Evolutionary conservation across 768 basidiomycete genomes (phyloP).

Genomic region (Kwoniella shandongensis): DNA sequence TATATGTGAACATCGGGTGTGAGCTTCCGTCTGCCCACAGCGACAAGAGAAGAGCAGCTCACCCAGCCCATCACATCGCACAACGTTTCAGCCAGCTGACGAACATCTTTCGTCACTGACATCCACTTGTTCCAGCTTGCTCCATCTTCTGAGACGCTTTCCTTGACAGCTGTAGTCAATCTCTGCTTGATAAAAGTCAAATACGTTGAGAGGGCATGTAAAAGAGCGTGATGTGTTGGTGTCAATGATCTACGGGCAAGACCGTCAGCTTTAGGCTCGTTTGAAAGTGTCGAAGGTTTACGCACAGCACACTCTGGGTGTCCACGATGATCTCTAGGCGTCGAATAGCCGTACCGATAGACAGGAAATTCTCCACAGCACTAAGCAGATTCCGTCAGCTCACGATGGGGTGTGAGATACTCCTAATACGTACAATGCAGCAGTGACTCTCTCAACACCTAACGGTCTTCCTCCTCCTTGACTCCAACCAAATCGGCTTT

Average conservation of each 20-base stretch:
- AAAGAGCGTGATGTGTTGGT: conserved; percentile 43
- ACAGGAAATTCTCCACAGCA: conserved; percentile 22
- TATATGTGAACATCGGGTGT: not conserved
- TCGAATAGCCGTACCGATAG: conserved; percentile 34
- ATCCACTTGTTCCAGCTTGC: conserved; percentile 28
- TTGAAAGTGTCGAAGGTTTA: no score
- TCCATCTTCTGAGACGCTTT: conserved; percentile 5
- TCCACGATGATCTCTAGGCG: conserved; percentile 39
- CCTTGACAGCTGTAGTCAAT: conserved; percentile 21
- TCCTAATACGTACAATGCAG: conserved; percentile 21
- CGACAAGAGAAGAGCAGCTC: not conserved
- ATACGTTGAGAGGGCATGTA: conserved; percentile 37
- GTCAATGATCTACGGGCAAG: conserved; percentile 28
- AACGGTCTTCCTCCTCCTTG: conserved; percentile 9
- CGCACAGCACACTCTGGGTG: conserved; percentile 26
- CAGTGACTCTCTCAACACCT: conserved; percentile 20
- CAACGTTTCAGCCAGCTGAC: conserved; percentile 18
- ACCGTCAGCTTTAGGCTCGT: no score
- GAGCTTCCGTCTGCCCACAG: not conserved
- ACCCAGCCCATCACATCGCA: conserved; percentile 44
- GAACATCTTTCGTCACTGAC: conserved; percentile 17
- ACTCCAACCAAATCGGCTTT: conserved; percentile 21
- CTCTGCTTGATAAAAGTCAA: conserved; percentile 36
- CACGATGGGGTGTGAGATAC: not conserved
- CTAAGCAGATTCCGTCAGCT: conserved; percentile 11